Conservation (phyloP, 73 alveolate species). For the Durusdinium trenchii region DNA sequence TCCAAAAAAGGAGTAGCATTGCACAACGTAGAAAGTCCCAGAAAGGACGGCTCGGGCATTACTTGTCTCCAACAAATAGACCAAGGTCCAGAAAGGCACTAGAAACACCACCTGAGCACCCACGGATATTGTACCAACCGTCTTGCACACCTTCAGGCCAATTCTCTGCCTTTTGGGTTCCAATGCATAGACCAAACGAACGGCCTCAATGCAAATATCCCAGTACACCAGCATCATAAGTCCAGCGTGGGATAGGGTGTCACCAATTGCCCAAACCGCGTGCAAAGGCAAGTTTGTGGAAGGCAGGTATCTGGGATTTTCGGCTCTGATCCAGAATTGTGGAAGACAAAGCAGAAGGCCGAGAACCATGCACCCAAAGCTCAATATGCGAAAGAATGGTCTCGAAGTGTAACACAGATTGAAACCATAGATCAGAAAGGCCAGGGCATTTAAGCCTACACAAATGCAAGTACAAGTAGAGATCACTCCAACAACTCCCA, state of each 20-base stretch:
- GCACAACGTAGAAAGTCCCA: constrained; percentile 25
- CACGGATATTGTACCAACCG: background rate
- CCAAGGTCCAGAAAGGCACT: constrained; percentile 32
- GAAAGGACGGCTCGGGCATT: background rate
- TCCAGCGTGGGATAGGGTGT: constrained; percentile 1
- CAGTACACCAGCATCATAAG: constrained; percentile 53
- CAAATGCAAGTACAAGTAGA: background rate
- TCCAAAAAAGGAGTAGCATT: constrained; percentile 17
- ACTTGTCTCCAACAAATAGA: background rate
- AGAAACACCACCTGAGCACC: constrained; percentile 21
- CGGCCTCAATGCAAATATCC: constrained; percentile 43
- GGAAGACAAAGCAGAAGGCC: constrained; percentile 44
- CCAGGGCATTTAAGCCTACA: background rate
- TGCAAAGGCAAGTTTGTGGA: background rate
- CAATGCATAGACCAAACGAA: constrained; percentile 32
- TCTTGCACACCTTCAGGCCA: background rate
- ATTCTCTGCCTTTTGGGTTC: background rate
- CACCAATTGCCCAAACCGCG: constrained; percentile 8
- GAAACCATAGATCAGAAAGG: background rate
- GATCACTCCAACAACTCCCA: background rate
- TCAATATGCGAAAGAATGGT: background rate
- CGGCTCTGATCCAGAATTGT: background rate
- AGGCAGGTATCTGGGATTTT: background rate
- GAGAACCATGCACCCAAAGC: constrained; percentile 25
- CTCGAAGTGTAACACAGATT: background rate